Base-by-base conservation (phyloP, 2,329 filamentous ascomycete genomes). In the Acrocalymma vagum region DNA sequence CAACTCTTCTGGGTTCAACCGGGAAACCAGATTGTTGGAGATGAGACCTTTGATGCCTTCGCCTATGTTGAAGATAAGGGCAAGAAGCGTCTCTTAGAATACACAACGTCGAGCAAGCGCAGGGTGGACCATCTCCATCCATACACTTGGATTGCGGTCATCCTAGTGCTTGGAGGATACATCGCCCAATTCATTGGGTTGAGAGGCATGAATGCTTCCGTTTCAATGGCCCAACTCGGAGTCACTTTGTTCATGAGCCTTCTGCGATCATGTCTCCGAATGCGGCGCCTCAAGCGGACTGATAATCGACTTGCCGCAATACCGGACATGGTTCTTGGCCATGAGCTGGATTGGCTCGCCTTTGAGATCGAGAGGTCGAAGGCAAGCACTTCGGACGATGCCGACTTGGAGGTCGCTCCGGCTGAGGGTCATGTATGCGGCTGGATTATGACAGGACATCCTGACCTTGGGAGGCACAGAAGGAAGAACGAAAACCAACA, bases 121-220 rank as follows among this genome's bases (percentile, higher is more conserved):
- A 9, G 17, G n/a, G 5, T 6, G 6, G 14, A 25, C 4, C 15
- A 7, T 16, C 26, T 34, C n/a, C 21, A 34, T 20, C 11, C 11
- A 17, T 22, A 29, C 9, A 40, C 20, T 2, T 20, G 3, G 10
- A 10, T 38, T 20, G 37, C 42, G 9, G 38, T 72, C 7, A 11
- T 29, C 0, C 32, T 61, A 1, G 67, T 68, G 0, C 39, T 68
- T 9, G 2, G 62, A 4, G 70, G 70, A 1, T 73, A 69, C 13
- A 47, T 72, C 3, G 29, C 67, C 2, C 70, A 74, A 35, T 74
- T 74, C 20, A 49, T 73, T 6, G 71, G 71, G 3, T 49, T 71
- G 2, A 55, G 70, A 31, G 69, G 65, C 2, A 51, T 72, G 5
- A 66, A 72, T 34, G 53, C 68, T 1, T 68, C 66, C 0, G 65